Evolutionary conservation across 345 rosid genomes (phyloP), one percentile per base, ranked within the genome.

Genomic region (Hirschfeldia incana): DNA sequence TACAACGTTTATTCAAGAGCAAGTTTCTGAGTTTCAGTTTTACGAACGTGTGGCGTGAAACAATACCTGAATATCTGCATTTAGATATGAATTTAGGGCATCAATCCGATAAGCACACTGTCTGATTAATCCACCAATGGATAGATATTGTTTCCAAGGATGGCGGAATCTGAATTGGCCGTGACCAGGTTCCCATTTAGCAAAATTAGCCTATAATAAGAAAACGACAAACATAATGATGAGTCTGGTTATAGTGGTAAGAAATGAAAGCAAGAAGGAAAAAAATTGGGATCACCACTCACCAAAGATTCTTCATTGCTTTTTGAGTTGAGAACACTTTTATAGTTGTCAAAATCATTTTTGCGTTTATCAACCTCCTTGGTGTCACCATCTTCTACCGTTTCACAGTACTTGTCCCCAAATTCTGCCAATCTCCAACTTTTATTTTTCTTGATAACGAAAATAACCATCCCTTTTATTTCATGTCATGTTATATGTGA

Each of bases 151-250:
- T 65, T 87, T 87, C 97, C 97, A 91, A 1, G 98, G 95, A 79
- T 93, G 97, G 0, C 87, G 83, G 78, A 90, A 91, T 36, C 65
- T 63, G 83, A 93, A 93, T 28, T 78, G 72, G 9, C 98, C 98
- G 30, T 90, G 98, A 33, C 86, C 74, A 16, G 98, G 98, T 65
- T 93, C 97, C 98, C 98, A 93, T 78, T 87, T 85, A 0, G 95
- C 97, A 72, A 85, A 91, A 75, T 90, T 89, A 10, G 93, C 95
- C 98, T 90, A 72, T 26, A 16, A 2, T 51, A 46, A 77, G 42
- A 30, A 32, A 42, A 67, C 69, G 42, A 72, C 63, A 66, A 72
- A 70, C 10, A 5, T 32, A 44, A 59, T 66, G 27, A 69, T 72
- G 37, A 67, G 13, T 36, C 0, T 65, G 4, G 72, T 16, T 33